Evolutionary conservation across 2,329 filamentous ascomycete genomes (phyloP).

Genomic region (Ampelomyces quisqualis): DNA sequence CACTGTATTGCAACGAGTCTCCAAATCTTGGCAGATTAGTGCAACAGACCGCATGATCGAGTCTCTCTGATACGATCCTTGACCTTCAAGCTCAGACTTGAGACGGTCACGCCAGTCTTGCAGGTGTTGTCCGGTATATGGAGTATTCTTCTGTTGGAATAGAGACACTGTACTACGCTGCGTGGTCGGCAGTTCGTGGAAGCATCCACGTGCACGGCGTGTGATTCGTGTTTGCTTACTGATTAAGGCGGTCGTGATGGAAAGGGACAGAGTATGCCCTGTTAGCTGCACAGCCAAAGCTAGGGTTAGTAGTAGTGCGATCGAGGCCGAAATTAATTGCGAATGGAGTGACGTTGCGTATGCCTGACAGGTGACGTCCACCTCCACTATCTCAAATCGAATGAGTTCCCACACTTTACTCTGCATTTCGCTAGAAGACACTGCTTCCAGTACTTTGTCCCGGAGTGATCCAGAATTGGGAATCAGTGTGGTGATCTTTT

Average conservation of each 20-base stretch:
- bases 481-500: slow-evolving; percentile 19
- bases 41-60: slow-evolving; percentile 52
- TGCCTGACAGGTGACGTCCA: slow-evolving; percentile 14
- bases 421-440: slow-evolving; percentile 31
- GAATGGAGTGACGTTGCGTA: slow-evolving; percentile 14
- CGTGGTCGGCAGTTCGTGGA: slow-evolving; percentile 10
- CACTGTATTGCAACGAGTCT: slow-evolving; percentile 56
- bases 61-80: slow-evolving; percentile 47
- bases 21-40: slow-evolving; percentile 58
- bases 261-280: slow-evolving; percentile 17
- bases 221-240: slow-evolving; percentile 30
- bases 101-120: slow-evolving; percentile 55
- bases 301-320: slow-evolving; percentile 33
- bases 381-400: neutral
- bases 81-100: slow-evolving; percentile 44
- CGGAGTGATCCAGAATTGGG: slow-evolving; percentile 17
- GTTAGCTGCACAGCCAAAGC: slow-evolving; percentile 19
- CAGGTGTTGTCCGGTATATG: slow-evolving; percentile 31
- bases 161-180: slow-evolving; percentile 24
- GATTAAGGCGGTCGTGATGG: slow-evolving; percentile 26
- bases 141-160: slow-evolving; percentile 45
- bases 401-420: slow-evolving; percentile 22
- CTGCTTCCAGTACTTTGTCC: slow-evolving; percentile 21
- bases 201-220: slow-evolving; percentile 12
- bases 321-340: slow-evolving; percentile 23